Conservation (phyloP, 2,329 filamentous ascomycete species). For the Dichotomopilus funicola region DNA sequence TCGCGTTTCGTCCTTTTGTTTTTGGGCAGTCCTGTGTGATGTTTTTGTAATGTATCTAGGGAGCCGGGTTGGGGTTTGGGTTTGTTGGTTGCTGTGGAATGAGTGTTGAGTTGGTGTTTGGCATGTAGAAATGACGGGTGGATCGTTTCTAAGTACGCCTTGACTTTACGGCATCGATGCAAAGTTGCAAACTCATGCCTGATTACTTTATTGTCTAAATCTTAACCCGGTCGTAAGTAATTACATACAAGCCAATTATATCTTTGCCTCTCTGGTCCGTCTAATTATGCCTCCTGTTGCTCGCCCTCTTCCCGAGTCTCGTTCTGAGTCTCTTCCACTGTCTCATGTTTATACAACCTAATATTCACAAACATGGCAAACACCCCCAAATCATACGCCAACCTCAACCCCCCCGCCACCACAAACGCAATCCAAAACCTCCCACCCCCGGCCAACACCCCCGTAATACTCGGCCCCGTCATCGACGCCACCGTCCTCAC, state of each 20-base stretch:
- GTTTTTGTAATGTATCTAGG: too few species aligned
- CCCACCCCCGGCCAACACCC: conserved; percentile 44
- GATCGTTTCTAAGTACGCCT: too few species aligned
- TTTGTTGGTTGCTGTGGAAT: too few species aligned
- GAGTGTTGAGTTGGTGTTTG: too few species aligned
- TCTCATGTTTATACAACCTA: conserved; percentile 36
- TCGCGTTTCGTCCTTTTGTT: conserved; percentile 13
- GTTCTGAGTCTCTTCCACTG: background rate
- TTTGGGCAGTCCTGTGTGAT: too few species aligned
- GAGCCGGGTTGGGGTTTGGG: too few species aligned
- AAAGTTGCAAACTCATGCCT: too few species aligned
- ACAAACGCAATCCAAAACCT: conserved; percentile 59
- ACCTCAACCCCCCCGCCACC: conserved; percentile 44
- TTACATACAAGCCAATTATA: too few species aligned
- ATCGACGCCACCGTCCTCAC: conserved; percentile 54
- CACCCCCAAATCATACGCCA: conserved; percentile 53
- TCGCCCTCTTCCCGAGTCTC: background rate
- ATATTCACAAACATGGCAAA: conserved; percentile 55
- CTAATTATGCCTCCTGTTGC: background rate
- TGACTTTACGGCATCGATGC: too few species aligned
- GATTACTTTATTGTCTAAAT: too few species aligned
- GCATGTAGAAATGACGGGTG: too few species aligned
- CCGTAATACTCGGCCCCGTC: conserved; percentile 48
- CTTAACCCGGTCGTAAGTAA: too few species aligned
- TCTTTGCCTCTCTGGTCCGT: background rate